Evolutionary conservation across 371 early-diverging fungal species (phyloP), one percentile per base, ranked within the genome.

Genomic region (Mucor velutinosus): DNA sequence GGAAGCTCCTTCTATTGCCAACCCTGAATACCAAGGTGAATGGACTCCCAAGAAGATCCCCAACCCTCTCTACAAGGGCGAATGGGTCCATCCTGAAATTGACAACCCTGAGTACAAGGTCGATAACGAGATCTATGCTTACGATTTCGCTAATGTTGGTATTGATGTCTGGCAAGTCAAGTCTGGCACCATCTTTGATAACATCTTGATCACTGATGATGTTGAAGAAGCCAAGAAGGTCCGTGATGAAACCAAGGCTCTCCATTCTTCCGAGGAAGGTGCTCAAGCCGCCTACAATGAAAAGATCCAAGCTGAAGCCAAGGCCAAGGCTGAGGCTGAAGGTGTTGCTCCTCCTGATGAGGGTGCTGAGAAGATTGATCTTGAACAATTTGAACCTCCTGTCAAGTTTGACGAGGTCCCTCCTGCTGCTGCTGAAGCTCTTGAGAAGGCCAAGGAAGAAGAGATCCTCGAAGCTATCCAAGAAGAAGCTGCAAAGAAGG

Each of bases 151-250:
- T 58, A 93, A 92, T 67, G 76, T 96, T 66, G 99, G 97, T 60
- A 87, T 98, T 68, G 99, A 99, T 81, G 78, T 98, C 70, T 99
- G 98, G 99, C 96, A 95, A 76, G 96, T 99, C 87, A 94, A 95
- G 87, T 83, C 91, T 69, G 92, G 91, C 57, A 92, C 95, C 64
- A 84, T 92, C 70, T 98, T 99, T 80, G 95, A 98, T 81, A 95
- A 97, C 83, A 88, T 99, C 75, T 86, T 94, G 74, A 75, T 95
- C 58, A 89, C 91, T 23, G 86, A 87, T 30, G 87, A 88, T 71
- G 69, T 91, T 39, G 92, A 90, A 23, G 86, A 89, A 73, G 90
- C 90, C 61, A 78, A 88, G 69, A 84, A 88, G 67, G 70, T 90
- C 27, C 88, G 89, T 27, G 77, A 89, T 3, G 89, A 93, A 49